Percentiles rank a stretch among this genome's conserved stretches.
Evolutionary conservation across 1,284 basidiomycete genomes (phyloP).

Genomic region (Moesziomyces sp.): DNA sequence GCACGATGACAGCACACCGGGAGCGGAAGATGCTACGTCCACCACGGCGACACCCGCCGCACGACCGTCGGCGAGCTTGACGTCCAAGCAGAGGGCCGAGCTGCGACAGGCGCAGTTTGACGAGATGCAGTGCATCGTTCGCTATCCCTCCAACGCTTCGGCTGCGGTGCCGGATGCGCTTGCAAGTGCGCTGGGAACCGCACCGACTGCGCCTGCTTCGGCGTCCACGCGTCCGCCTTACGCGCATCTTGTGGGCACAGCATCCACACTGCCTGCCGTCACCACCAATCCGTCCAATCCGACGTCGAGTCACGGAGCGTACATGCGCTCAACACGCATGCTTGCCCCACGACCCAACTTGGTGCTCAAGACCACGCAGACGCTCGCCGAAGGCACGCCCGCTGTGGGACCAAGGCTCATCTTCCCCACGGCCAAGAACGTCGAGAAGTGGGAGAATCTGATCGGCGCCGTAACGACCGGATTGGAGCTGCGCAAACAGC

Average conservation of each 20-base stretch:
- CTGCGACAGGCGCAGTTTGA: conserved; percentile 61
- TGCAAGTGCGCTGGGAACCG: background rate
- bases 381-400: conserved; percentile 56
- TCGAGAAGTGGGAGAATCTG: conserved; percentile 67
- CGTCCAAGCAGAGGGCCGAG: conserved; percentile 55
- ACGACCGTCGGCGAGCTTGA: conserved; percentile 30
- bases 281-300: conserved; percentile 51
- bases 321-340: conserved; percentile 64
- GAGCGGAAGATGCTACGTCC: conserved; percentile 22
- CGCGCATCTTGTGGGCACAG: conserved; percentile 63
- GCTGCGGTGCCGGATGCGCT: background rate
- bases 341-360: conserved; percentile 61
- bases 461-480: conserved; percentile 64
- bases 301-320: conserved; percentile 60
- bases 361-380: conserved; percentile 52
- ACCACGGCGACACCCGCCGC: conserved; percentile 9
- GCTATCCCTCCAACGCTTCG: conserved; percentile 46
- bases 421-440: conserved; percentile 64
- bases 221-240: conserved; percentile 51
- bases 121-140: conserved; percentile 61
- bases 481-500: conserved; percentile 64
- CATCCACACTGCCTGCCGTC: conserved; percentile 59
- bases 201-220: background rate
- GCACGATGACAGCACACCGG: conserved; percentile 35
- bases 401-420: conserved; percentile 57